Evolutionary conservation across 371 early-diverging fungal genomes (phyloP), one percentile per base, ranked within the genome.

Genomic region (Mortierella sp.): DNA sequence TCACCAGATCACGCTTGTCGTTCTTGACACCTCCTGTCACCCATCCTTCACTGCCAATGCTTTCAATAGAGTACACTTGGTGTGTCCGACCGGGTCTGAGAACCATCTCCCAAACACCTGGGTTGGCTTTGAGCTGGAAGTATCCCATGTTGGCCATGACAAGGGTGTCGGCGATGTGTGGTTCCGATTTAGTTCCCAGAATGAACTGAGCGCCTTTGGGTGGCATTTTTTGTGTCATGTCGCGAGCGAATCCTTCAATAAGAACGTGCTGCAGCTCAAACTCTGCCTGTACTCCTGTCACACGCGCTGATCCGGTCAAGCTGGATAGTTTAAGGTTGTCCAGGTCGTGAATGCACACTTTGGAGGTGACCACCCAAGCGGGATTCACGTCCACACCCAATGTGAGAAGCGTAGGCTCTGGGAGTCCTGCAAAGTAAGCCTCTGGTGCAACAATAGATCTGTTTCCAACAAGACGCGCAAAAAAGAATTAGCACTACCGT

Each of bases 111-210:
- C 94, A 98, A 1, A 94, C 84, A 41, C 98, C 98, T 0, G 96
- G 96, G 48, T 86, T 86, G 2, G 96, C 95, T 72, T 95, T 93
- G 38, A 98, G 84, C 72, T 98, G 98, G 65, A 96, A 85, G 69
- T 98, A 98, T 1, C 98, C 98, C 21, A 96, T 83, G 58, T 98
- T 98, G 38, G 95, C 94, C 98, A 98, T 98, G 2, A 97, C 95
- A 41, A 96, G 92, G 3, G 97, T 97, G 67, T 96, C 97, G 0
- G 89, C 90, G 45, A 86, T 84, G 0, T 73, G 79, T 7, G 87
- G 81, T 3, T 84, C 60, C 0, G 76, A 64, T 0, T 72, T 70
- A 16, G 93, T 90, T 13, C 92, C 93, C 16, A 98, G 88, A 10
- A 91, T 84, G 51, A 96, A 91, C 72, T 98, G 95, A 9, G 94